Percentiles rank a stretch among this genome's conserved stretches.
Conservation (phyloP, 352 stramenopile species). For the Phytophthora megakarya region DNA sequence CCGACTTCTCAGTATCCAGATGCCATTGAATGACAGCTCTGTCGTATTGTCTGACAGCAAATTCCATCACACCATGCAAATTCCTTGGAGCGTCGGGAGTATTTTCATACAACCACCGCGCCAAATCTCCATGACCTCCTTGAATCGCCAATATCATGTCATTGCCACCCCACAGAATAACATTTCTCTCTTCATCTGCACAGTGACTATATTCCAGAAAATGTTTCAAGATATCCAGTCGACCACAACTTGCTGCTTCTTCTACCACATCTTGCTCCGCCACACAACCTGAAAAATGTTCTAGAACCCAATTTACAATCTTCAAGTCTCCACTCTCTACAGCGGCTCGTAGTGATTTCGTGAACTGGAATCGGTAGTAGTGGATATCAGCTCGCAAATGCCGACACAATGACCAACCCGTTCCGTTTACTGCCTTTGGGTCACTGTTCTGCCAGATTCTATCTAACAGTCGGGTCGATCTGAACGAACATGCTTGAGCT, state of each 20-base stretch:
- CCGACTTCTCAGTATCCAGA: conserved; percentile 7
- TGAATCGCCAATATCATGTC: conserved; percentile 13
- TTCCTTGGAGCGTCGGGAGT: conserved; percentile 4
- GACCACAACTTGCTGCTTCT: conserved; percentile 13
- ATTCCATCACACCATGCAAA: conserved; percentile 5
- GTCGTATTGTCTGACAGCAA: neutral
- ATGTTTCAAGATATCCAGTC: conserved; percentile 18
- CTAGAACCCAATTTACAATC: conserved; percentile 12
- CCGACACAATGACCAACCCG: conserved; percentile 11
- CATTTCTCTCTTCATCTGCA: neutral
- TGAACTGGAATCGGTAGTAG: conserved; percentile 24
- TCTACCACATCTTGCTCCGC: conserved; percentile 21
- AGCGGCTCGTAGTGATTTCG: conserved; percentile 1
- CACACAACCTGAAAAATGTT: conserved; percentile 16
- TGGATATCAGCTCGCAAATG: conserved; percentile 13
- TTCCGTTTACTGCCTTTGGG: neutral
- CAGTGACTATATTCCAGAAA: conserved; percentile 9
- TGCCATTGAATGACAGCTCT: conserved; percentile 5
- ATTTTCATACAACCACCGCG: conserved; percentile 21
- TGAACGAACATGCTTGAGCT: conserved; percentile 8
- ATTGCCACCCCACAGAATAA: conserved; percentile 13
- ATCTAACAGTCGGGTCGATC: conserved; percentile 12
- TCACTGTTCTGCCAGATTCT: conserved; percentile 24
- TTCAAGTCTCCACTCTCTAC: conserved; percentile 9
- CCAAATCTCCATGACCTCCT: conserved; percentile 3